Percentiles rank a stretch among this genome's conserved stretches.
phyloP scores from a whole-genome alignment of 345 rosid genomes.

The Chamaenerion angustifolium region DNA sequence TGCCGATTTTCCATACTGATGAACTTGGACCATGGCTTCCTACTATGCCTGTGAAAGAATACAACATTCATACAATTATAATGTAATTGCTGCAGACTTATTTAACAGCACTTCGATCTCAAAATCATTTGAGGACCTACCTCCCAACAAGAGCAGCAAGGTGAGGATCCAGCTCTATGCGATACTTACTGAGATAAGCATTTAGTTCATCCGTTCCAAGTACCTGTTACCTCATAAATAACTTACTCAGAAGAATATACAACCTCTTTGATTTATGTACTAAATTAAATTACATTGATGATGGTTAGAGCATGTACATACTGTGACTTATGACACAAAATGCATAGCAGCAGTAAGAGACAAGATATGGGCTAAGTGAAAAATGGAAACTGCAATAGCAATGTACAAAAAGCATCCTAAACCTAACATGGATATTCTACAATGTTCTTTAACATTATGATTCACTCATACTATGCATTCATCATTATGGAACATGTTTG shows the following conservation, averaged over 20 bases:
- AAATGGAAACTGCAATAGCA: too few relatives aligned
- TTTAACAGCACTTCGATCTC: background rate
- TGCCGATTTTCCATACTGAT: constrained; percentile 80
- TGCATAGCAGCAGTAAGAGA: too few relatives aligned
- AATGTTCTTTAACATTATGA: too few relatives aligned
- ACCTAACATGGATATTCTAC: background rate
- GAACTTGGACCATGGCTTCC: constrained; percentile 91
- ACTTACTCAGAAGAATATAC: too few relatives aligned
- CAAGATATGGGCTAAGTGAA: too few relatives aligned
- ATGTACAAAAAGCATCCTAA: too few relatives aligned
- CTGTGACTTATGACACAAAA: too few relatives aligned
- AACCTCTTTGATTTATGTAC: too few relatives aligned
- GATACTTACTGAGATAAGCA: constrained; percentile 73
- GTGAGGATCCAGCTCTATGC: constrained; percentile 79
- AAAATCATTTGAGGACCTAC: constrained; percentile 14
- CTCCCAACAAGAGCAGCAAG: constrained; percentile 89
- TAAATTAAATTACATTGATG: too few relatives aligned
- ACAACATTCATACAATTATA: background rate
- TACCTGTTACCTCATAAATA: constrained; percentile 29
- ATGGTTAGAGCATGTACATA: too few relatives aligned
- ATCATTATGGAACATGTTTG: too few relatives aligned
- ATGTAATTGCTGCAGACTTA: background rate
- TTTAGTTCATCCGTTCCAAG: constrained; percentile 90
- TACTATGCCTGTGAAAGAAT: constrained; percentile 45
- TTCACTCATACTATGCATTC: too few relatives aligned